phyloP scores from a whole-genome alignment of 805 yeast genomes.

The Cyberlindnera maclurae region DNA sequence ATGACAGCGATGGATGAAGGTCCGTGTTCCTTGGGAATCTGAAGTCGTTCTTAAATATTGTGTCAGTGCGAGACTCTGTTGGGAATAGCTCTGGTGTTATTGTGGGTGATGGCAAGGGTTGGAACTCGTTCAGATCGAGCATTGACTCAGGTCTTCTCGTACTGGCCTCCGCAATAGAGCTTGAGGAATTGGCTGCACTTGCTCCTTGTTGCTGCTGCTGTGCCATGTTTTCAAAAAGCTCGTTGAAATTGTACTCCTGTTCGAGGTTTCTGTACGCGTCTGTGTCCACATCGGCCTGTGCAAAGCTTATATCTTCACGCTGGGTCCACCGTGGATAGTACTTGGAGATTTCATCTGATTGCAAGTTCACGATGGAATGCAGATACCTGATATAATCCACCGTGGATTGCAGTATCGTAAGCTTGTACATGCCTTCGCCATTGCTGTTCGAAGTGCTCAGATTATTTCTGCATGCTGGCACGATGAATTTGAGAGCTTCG shows the following conservation, averaged over 20 bases:
- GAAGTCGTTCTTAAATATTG: constrained; percentile 13
- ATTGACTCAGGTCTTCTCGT: not conserved
- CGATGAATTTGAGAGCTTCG: constrained; percentile 67
- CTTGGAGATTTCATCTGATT: constrained; percentile 36
- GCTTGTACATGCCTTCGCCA: constrained; percentile 67
- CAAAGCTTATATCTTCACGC: constrained; percentile 32
- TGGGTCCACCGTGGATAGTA: constrained; percentile 11
- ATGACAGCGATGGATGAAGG: not conserved
- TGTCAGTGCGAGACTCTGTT: not conserved
- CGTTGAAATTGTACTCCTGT: constrained; percentile 42
- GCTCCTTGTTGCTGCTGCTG: not conserved
- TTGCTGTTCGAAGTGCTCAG: constrained; percentile 16
- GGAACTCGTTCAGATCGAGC: not conserved
- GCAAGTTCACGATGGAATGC: constrained; percentile 49
- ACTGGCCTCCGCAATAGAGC: not conserved
- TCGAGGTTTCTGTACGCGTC: constrained; percentile 55
- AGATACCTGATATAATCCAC: constrained; percentile 73
- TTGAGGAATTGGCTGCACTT: constrained; percentile 3
- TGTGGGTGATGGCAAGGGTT: constrained; percentile 19
- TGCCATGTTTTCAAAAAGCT: constrained; percentile 13
- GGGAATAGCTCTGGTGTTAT: constrained; percentile 24
- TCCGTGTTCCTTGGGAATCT: constrained; percentile 13
- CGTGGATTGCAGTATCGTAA: constrained; percentile 74
- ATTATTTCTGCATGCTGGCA: constrained; percentile 66
- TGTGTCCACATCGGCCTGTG: constrained; percentile 49